Evolutionary conservation across 331 rosid genomes (phyloP), one percentile per base, ranked within the genome.

Genomic region (Erythrophleum ivorense): DNA sequence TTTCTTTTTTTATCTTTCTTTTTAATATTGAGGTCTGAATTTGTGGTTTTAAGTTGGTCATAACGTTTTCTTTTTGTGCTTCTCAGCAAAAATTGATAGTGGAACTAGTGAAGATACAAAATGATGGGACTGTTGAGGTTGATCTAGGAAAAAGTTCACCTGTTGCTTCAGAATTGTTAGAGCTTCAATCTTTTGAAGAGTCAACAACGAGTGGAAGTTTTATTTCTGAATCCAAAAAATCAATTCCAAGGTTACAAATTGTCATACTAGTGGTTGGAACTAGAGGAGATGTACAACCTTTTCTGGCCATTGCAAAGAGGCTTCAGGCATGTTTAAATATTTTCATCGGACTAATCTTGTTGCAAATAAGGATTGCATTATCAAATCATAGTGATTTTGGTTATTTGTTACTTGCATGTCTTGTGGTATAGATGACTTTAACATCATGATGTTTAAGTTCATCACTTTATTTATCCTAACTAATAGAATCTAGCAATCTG

Each of bases 191-290:
- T 80, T 68, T 88, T 21, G 97, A 80, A 83, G 89, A 85, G 80
- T 62, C 81, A 48, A 55, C 89, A 59, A 38, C 80, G 19, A 73
- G 78, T 38, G 92, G 29, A 76, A 81, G 83, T 76, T 46, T 45
- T 52, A 57, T 58, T 87, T 83, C 85, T 83, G 92, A 75, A 34
- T 68, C 82, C 68, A 83, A 80, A 46, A 89, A 73, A 81, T 78
- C 87, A 52, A 82, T 94, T 92, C 98, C 99, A 54, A 89, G 86
- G 82, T 84, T 96, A 88, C 93, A 89, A 79, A 96, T 96, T 73
- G 97, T 83, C 85, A 92, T 96, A 43, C 99, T 96, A 69, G 99
- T 92, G 83, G 98, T 96, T 48, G 99, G 99, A 86, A 96, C 99
- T 59, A 92, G 99, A 88, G 99, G 98, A 55, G 99, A 96, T 33